Evolutionary conservation across 257 asterid genomes (phyloP).

Genomic region (Euphrasia confusa): DNA sequence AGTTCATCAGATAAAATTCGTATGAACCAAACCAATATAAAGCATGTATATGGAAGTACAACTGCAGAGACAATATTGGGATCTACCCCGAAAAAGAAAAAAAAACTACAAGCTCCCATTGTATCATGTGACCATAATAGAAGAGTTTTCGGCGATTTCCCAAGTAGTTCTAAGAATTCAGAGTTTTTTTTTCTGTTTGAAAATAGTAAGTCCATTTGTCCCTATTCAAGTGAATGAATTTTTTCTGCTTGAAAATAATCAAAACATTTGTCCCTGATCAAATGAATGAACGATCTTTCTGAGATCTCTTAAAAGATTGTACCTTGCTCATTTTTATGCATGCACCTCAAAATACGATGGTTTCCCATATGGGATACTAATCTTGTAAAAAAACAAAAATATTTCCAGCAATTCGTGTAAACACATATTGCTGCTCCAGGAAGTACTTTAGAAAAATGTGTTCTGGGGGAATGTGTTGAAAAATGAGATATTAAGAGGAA

Average conservation of each 20-base stretch:
- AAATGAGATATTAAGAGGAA: neutral
- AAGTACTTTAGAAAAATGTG: neutral
- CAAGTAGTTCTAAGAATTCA: slow-evolving; percentile 11
- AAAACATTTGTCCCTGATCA: neutral
- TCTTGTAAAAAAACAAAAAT: slow-evolving; percentile 8
- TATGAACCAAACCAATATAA: slow-evolving; percentile 16
- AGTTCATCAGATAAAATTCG: slow-evolving; percentile 18
- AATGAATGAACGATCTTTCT: slow-evolving; percentile 12
- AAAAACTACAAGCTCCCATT: slow-evolving; percentile 10
- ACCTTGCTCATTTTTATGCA: slow-evolving; percentile 10
- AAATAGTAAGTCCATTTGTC: neutral
- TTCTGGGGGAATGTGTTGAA: neutral
- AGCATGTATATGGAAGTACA: slow-evolving; percentile 2
- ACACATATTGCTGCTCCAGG: neutral
- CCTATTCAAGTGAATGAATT: slow-evolving; percentile 7
- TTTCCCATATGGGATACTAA: neutral
- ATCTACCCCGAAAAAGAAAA: slow-evolving; percentile 1
- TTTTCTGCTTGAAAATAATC: neutral
- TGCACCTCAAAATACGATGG: slow-evolving; percentile 19
- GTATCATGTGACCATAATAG: slow-evolving; percentile 12
- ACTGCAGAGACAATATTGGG: neutral
- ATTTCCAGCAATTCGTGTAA: neutral
- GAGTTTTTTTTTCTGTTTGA: slow-evolving; percentile 7
- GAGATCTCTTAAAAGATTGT: slow-evolving; percentile 13
- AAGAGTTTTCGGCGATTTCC: slow-evolving; percentile 8